Evolutionary conservation across 345 rosid species (phyloP).

Genomic region (Noccaea caerulescens): DNA sequence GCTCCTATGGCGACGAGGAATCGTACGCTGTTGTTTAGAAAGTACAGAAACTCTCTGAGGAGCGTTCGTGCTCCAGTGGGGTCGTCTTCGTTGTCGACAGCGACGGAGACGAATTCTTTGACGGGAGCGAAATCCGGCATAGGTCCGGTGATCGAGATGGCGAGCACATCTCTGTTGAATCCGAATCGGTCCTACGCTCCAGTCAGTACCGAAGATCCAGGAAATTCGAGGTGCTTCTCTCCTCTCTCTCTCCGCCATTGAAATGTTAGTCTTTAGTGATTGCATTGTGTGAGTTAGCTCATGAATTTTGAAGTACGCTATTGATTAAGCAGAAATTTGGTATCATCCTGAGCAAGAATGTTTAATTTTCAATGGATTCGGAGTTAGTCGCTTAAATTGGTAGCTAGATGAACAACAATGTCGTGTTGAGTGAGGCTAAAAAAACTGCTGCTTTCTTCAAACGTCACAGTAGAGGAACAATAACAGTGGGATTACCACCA

Average conservation of each 20-base stretch:
- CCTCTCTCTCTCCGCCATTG: slow-evolving; percentile 19
- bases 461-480: slow-evolving; percentile 60
- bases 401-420: not conserved
- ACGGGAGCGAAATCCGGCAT: slow-evolving; percentile 48
- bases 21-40: slow-evolving; percentile 66
- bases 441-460: not conserved
- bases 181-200: slow-evolving; percentile 73
- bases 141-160: slow-evolving; percentile 93
- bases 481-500: slow-evolving; percentile 85
- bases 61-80: slow-evolving; percentile 72
- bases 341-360: slow-evolving; percentile 14
- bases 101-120: slow-evolving; percentile 27
- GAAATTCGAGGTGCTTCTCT: slow-evolving; percentile 69
- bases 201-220: slow-evolving; percentile 89
- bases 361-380: not conserved
- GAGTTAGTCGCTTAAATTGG: slow-evolving; percentile 3
- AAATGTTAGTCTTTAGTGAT: slow-evolving; percentile 21
- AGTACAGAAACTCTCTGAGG: slow-evolving; percentile 87
- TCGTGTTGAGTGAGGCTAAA: slow-evolving; percentile 9
- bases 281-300: slow-evolving; percentile 13
- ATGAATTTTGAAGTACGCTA: slow-evolving; percentile 32
- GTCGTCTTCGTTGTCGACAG: slow-evolving; percentile 46
- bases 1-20: slow-evolving; percentile 83
- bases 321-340: slow-evolving; percentile 10
- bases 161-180: slow-evolving; percentile 74